Base-by-base conservation (phyloP, 768 basidiomycete genomes). In the Hygrophoropsis aurantiaca region DNA sequence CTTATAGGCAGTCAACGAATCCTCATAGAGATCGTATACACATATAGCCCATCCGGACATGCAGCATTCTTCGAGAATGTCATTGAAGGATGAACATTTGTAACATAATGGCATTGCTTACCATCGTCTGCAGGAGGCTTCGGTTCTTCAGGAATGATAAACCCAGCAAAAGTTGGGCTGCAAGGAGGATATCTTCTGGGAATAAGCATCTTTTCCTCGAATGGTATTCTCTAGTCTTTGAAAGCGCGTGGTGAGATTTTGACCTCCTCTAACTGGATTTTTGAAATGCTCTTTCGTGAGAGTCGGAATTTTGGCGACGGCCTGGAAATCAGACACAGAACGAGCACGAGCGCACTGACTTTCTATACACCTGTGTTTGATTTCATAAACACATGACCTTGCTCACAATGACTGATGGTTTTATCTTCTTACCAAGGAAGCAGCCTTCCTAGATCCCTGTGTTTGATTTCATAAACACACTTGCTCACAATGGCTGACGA, bases 11-110 rank as follows among this genome's bases (percentile, higher is more conserved):
- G 71, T 70, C 2, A 90, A 63, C 1, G 84, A 78, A 40, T 92
- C 90, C 50, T 88, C 82, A 66, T 93, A 91, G 20, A 93, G 64
- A 56, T 92, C 90, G 66, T 94, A 90, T 7, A 94, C 87, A 63
- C 93, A 94, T n/a, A 94, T 67, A 0, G 91, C 88, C 58, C 93
- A 95, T 24, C 90, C 90, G 2, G 90, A 92, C 92, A 94, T 94
- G 71, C 92, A 95, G 65, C 92, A 94, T 66, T 93, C 92, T 93
- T 54, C 9, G 4, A 16, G n/a, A 32, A 13, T 40, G 15, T 16
- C 11, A 43, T 15, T 34, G 33, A 18, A 32, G 32, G 32, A 33
- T 30, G 27, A 30, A 30, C 27, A n/a, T n/a, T 30, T 13, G 27
- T 30, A 7, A 30, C 6, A 13, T 7, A 21, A 41, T 35, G 19